phyloP scores from a whole-genome alignment of 176 grass and related monocot species.

The Luzula sylvatica region DNA sequence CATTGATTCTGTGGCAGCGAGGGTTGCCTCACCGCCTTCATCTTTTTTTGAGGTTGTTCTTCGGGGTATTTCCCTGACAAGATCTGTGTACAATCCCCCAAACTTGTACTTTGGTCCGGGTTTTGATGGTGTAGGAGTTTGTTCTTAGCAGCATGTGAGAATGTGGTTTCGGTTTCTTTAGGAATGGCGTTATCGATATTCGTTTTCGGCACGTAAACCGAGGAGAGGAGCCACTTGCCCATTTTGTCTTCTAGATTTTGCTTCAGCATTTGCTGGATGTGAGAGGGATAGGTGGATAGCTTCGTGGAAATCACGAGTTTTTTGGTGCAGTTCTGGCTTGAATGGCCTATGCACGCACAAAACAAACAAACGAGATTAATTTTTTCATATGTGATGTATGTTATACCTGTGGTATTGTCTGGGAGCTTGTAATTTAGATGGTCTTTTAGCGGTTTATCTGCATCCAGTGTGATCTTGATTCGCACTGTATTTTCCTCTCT shows the following conservation, averaged over 20 bases:
- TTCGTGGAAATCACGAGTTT: neutral
- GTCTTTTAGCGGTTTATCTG: neutral
- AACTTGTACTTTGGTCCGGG: too few relatives aligned
- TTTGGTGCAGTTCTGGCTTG: neutral
- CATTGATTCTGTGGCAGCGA: neutral
- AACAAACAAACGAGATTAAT: neutral
- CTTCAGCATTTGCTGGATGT: neutral
- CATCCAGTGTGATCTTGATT: neutral
- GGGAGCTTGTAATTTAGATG: neutral
- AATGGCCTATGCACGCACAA: neutral
- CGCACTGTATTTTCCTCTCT: neutral
- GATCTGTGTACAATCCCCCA: too few relatives aligned
- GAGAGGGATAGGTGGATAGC: neutral
- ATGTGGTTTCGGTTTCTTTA: neutral
- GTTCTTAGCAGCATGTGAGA: too few relatives aligned
- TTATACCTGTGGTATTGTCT: neutral
- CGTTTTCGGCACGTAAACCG: neutral
- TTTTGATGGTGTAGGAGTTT: too few relatives aligned
- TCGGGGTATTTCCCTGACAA: neutral
- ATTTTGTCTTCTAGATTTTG: neutral
- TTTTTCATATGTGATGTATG: neutral
- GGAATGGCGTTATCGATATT: neutral
- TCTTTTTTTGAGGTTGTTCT: neutral
- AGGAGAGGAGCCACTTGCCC: neutral
- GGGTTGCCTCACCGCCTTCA: neutral